These are phyloP conservation scores for Fusarium sp. DNA, from an alignment of 2,329 filamentous ascomycete genomes.

Conservation along the genomic window DNA sequence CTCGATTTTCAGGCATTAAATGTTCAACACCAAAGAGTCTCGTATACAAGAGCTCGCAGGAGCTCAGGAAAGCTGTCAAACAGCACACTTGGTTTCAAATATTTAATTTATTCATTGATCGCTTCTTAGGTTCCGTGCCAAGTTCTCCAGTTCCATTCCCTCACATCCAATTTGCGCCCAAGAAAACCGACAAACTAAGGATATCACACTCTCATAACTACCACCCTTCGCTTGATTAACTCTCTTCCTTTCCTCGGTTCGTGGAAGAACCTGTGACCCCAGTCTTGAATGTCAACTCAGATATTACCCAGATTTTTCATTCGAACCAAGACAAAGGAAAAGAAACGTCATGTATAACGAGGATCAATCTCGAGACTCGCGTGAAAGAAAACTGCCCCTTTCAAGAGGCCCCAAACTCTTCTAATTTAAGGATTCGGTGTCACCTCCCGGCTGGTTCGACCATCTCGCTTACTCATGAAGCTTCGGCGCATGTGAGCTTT, in stretches of 20 bases:
- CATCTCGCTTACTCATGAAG: conserved; percentile 66
- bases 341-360: conserved; percentile 9
- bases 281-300: conserved; percentile 8
- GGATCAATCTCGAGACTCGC: conserved; percentile 8
- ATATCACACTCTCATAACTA: conserved; percentile 29
- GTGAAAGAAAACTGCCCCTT: background rate
- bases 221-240: background rate
- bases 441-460: conserved; percentile 57
- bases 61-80: background rate
- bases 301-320: conserved; percentile 29
- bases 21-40: background rate
- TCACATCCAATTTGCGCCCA: conserved; percentile 34
- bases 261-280: conserved; percentile 17
- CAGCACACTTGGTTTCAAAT: background rate
- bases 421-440: conserved; percentile 50
- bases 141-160: conserved; percentile 4
- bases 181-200: conserved; percentile 27
- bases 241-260: background rate
- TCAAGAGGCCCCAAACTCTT: background rate
- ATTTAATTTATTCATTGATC: conserved; percentile 28
- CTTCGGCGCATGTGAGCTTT: conserved; percentile 61
- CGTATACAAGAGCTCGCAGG: background rate
- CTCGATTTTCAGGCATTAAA: conserved; percentile 6
- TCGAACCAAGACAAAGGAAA: conserved; percentile 26
- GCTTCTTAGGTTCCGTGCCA: conserved; percentile 26